phyloP scores from a whole-genome alignment of 2,329 filamentous ascomycete genomes.

The Aspergillus floridensis region DNA sequence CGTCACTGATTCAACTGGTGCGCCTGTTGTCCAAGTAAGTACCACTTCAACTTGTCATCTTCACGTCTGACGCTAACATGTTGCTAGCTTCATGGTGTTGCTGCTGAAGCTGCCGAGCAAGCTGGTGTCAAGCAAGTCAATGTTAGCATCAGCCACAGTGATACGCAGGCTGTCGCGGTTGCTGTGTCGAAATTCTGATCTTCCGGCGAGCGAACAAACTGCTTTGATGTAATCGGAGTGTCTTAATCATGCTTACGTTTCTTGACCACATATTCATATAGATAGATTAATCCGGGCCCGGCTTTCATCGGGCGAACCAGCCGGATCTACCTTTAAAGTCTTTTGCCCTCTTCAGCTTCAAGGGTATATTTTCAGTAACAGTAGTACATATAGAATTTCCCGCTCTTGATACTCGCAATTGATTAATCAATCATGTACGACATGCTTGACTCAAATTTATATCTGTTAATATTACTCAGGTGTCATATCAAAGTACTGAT shows the following conservation, averaged over 20 bases:
- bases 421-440: too few species aligned
- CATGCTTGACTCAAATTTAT: too few species aligned
- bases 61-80: slow-evolving; percentile 30
- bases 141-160: slow-evolving; percentile 94
- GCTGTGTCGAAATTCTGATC: slow-evolving; percentile 74
- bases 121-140: slow-evolving; percentile 84
- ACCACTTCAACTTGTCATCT: neutral
- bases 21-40: slow-evolving; percentile 79
- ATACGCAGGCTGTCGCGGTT: slow-evolving; percentile 90
- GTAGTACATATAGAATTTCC: too few species aligned
- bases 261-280: slow-evolving; percentile 11
- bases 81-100: slow-evolving; percentile 76
- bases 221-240: slow-evolving; percentile 5
- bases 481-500: too few species aligned
- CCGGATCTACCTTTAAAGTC: neutral
- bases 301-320: neutral
- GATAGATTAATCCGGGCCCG: neutral
- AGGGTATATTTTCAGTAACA: too few species aligned
- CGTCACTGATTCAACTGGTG: slow-evolving; percentile 72
- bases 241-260: slow-evolving; percentile 16
- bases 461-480: too few species aligned
- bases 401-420: too few species aligned
- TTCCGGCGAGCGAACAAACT: slow-evolving; percentile 11
- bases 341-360: neutral
- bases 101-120: slow-evolving; percentile 76